A percentile compares a stretch with the other conserved stretches of the same genome.
These are phyloP conservation scores for Chimonanthus salicifolius DNA, from an alignment of 164 flowering plant species.

Conservation along the genomic window DNA sequence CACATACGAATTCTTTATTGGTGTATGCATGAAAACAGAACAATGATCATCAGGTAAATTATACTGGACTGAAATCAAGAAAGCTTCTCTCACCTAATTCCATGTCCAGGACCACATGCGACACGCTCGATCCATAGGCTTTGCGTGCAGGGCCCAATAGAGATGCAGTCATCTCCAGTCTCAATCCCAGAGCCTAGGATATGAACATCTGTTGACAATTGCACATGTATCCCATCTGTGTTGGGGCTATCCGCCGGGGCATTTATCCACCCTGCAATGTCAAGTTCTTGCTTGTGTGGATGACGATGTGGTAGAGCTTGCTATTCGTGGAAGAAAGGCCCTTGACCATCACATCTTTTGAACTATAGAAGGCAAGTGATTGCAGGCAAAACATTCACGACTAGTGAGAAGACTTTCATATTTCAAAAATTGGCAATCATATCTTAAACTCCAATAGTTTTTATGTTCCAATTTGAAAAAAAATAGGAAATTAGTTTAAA, in stretches of 20 bases:
- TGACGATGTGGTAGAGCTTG: conserved; percentile 31
- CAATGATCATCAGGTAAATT: background rate
- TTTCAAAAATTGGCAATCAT: too few species aligned
- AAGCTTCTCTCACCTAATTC: conserved; percentile 18
- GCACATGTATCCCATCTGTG: conserved; percentile 36
- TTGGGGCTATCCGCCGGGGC: conserved; percentile 32
- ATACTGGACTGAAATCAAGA: background rate
- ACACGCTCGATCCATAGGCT: conserved; percentile 19
- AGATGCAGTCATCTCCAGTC: conserved; percentile 26
- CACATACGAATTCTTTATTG: too few species aligned
- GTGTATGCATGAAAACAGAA: background rate
- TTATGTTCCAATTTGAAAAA: too few species aligned
- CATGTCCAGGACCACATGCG: conserved; percentile 31
- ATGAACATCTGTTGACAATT: conserved; percentile 18
- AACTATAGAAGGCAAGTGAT: conserved; percentile 17
- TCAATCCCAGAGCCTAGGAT: conserved; percentile 13
- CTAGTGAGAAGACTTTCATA: too few species aligned
- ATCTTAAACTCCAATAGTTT: too few species aligned
- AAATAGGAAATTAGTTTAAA: too few species aligned
- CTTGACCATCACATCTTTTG: conserved; percentile 25
- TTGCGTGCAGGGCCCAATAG: conserved; percentile 27
- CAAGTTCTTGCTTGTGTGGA: conserved; percentile 31
- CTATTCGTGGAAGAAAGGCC: conserved; percentile 43
- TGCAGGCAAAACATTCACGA: conserved; percentile 8
- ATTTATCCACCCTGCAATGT: conserved; percentile 7